Conservation (phyloP, 2,329 filamentous ascomycete species). For the Claviceps sp. region DNA sequence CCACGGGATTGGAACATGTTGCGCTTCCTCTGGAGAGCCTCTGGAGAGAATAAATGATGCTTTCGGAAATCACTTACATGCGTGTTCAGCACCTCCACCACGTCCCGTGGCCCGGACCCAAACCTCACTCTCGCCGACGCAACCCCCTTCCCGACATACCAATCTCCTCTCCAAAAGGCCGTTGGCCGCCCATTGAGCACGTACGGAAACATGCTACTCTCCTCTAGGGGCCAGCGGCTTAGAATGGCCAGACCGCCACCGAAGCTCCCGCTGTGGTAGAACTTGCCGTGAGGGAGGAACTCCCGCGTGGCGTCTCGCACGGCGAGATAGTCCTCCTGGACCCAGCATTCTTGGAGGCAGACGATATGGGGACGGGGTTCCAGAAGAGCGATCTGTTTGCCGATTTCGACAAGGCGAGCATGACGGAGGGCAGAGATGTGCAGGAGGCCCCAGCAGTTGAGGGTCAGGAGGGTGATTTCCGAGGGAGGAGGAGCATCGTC, state of each 20-base stretch:
- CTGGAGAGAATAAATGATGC: too few relatives aligned
- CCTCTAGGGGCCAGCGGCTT: slow-evolving; percentile 82
- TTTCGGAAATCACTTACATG: slow-evolving; percentile 40
- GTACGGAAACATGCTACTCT: slow-evolving; percentile 76
- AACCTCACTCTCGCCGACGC: slow-evolving; percentile 70
- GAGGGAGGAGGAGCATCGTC: slow-evolving; percentile 31
- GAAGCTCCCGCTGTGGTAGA: slow-evolving; percentile 81
- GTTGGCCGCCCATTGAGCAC: slow-evolving; percentile 88
- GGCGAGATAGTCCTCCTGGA: slow-evolving; percentile 65
- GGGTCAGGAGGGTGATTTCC: slow-evolving; percentile 66
- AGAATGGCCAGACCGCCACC: slow-evolving; percentile 82
- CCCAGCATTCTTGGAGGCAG: slow-evolving; percentile 92
- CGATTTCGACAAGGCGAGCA: slow-evolving; percentile 73
- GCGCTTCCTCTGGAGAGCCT: too few relatives aligned
- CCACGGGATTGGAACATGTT: too few relatives aligned
- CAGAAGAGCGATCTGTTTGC: slow-evolving; percentile 57
- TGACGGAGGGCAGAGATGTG: slow-evolving; percentile 66
- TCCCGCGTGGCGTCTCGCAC: slow-evolving; percentile 61
- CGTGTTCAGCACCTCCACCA: slow-evolving; percentile 85
- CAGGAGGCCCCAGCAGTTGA: slow-evolving; percentile 97
- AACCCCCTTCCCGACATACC: slow-evolving; percentile 92
- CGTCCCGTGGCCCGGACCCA: slow-evolving; percentile 47
- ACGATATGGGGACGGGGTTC: slow-evolving; percentile 68
- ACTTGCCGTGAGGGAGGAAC: slow-evolving; percentile 80
- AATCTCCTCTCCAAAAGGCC: slow-evolving; percentile 88